These are phyloP conservation scores for Brassica carinata DNA, from an alignment of 345 rosid species.

Conservation along the genomic window DNA sequence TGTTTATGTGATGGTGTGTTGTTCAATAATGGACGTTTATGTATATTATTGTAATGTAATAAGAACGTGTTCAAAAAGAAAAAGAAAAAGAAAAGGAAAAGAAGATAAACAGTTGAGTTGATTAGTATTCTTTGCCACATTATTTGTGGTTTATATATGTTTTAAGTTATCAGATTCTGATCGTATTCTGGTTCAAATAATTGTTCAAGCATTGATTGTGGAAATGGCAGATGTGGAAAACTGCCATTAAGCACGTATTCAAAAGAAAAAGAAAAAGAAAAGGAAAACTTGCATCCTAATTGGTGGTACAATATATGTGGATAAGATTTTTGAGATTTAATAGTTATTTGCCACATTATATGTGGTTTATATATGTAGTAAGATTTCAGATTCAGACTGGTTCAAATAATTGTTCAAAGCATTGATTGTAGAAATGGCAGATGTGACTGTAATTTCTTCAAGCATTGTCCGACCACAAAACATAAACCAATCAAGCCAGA, in stretches of 20 bases:
- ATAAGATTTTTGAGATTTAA: too few relatives aligned
- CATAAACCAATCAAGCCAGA: background rate
- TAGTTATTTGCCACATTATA: too few relatives aligned
- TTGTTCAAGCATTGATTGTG: background rate
- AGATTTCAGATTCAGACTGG: too few relatives aligned
- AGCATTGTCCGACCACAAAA: background rate
- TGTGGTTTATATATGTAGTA: too few relatives aligned
- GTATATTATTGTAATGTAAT: background rate
- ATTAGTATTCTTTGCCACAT: background rate
- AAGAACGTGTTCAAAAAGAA: background rate
- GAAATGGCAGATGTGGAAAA: background rate
- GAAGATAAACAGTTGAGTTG: background rate
- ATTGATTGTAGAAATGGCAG: background rate
- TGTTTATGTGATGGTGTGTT: background rate
- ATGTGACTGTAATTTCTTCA: background rate
- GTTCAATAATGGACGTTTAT: background rate
- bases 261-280: too few relatives aligned
- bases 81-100: background rate
- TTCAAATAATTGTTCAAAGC: too few relatives aligned
- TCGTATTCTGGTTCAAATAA: background rate
- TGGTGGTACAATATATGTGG: too few relatives aligned
- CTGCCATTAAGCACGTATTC: too few relatives aligned
- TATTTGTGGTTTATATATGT: background rate
- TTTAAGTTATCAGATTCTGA: background rate
- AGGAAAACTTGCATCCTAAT: too few relatives aligned